Evolutionary conservation across 306 rosid species (phyloP).

Genomic region (Quercus cerris): DNA sequence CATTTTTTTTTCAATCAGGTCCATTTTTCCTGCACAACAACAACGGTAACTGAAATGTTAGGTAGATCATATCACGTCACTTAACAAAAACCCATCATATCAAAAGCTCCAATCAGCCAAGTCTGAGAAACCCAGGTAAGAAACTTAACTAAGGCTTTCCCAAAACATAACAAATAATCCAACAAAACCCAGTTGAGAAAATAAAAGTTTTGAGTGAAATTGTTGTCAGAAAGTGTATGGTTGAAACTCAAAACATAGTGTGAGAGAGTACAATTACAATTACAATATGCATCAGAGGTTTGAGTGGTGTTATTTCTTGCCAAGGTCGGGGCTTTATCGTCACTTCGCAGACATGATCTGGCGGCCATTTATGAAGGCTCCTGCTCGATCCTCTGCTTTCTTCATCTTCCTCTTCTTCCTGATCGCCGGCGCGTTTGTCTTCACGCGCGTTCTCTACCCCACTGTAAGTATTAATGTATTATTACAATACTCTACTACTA

Average conservation of each 20-base stretch:
- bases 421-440: slow-evolving; percentile 53
- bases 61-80: too few species aligned
- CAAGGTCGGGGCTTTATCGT: slow-evolving; percentile 23
- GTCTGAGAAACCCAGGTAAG: too few species aligned
- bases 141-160: too few species aligned
- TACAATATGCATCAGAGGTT: background rate
- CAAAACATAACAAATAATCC: too few species aligned
- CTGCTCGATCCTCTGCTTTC: slow-evolving; percentile 34
- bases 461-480: slow-evolving; percentile 34
- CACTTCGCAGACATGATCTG: slow-evolving; percentile 27
- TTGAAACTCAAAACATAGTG: slow-evolving; percentile 1
- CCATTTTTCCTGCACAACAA: too few species aligned
- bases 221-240: background rate
- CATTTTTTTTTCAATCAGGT: too few species aligned
- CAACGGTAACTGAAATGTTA: too few species aligned
- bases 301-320: background rate
- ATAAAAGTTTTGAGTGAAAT: too few species aligned
- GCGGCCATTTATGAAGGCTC: slow-evolving; percentile 35
- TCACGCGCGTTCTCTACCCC: slow-evolving; percentile 45
- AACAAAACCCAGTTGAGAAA: too few species aligned
- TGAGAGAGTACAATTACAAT: slow-evolving; percentile 15
- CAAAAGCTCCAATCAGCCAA: too few species aligned
- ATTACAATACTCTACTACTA: background rate
- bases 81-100: too few species aligned
- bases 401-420: slow-evolving; percentile 35